Evolutionary conservation across 768 basidiomycete species (phyloP).

Genomic region (Xerocomellus chrysenteron): DNA sequence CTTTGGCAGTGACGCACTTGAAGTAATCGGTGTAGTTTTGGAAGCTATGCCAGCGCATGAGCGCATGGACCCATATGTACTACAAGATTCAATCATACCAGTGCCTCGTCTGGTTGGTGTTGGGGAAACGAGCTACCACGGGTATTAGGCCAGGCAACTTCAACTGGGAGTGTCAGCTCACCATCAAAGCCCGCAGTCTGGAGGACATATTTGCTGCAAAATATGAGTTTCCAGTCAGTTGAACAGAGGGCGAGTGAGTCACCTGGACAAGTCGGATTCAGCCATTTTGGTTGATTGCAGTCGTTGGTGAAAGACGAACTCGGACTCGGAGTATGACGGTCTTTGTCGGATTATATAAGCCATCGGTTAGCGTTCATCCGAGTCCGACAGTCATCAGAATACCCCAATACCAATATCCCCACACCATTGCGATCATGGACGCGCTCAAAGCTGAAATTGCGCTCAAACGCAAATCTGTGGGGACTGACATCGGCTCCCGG

Average conservation of each 20-base stretch:
- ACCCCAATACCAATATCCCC: not conserved
- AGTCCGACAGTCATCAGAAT: not conserved
- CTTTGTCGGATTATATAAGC: constrained; percentile 37
- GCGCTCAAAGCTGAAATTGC: constrained; percentile 88
- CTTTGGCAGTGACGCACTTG: constrained; percentile 95
- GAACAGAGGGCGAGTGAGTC: constrained; percentile 3
- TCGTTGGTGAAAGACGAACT: constrained; percentile 41
- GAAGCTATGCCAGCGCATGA: constrained; percentile 50
- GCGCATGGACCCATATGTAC: not conserved
- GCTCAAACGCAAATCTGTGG: constrained; percentile 77
- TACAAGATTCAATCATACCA: constrained; percentile 58
- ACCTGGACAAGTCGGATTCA: constrained; percentile 59
- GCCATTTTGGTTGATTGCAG: constrained; percentile 55
- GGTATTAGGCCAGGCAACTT: constrained; percentile 5
- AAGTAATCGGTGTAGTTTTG: constrained; percentile 99
- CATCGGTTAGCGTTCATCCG: not conserved
- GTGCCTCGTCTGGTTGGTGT: constrained; percentile 93
- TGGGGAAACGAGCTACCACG: constrained; percentile 77
- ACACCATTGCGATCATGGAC: constrained; percentile 57
- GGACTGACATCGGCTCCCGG: constrained; percentile 44
- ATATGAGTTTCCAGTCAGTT: constrained; percentile 13
- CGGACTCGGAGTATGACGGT: constrained; percentile 31
- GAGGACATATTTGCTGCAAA: constrained; percentile 75
- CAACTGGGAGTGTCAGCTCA: constrained; percentile 30
- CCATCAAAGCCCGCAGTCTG: constrained; percentile 97